Evolutionary conservation across 805 yeast species (phyloP), one percentile per base, ranked within the genome.

Genomic region (Cyberlindnera amylophila): DNA sequence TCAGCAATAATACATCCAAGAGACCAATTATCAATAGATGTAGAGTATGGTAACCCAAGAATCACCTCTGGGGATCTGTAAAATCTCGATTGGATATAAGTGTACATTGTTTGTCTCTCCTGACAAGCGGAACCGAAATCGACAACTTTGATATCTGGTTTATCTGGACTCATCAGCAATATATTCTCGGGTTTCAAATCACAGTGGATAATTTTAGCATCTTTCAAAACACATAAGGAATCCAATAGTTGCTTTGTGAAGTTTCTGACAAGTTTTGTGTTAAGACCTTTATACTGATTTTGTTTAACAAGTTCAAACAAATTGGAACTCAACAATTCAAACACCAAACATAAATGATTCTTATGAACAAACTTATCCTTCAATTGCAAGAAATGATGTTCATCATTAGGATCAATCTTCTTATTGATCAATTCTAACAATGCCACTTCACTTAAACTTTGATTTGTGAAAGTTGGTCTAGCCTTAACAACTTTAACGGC

Each of bases 21-120:
- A 0, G 98, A 91, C 99, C 99, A 93, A 80, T 91, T 88, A 61
- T 91, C 99, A 40, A 93, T 91, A 6, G 96, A 80, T 9, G 95
- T 79, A 1, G 96, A 85, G 58, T 93, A 91, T 5, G 96, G 96
- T 34, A 91, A 69, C 0, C 99, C 98, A 16, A 91, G 66, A 3
- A 93, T 78, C 16, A 91, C 96, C 62, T 91, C 99, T 0, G 99
- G 99, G 2, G 96, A 86, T 49, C 99, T 73, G 65, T 91, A 91
- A 57, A 90, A 90, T 45, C 98, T 70, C 5, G 96, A 86, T 63
- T 90, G 98, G 51, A 90, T 86, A 59, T 90, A 90, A 0, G 97
- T 84, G 66, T 87, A 90, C 6, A 90, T 72, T 1, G 95, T 86
- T 54, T 89, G 91, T 42, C 89, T 71, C 49, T 91, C 95, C 59